phyloP scores from a whole-genome alignment of 2,329 filamentous ascomycete genomes.

The Colletotrichum euphorbiae region DNA sequence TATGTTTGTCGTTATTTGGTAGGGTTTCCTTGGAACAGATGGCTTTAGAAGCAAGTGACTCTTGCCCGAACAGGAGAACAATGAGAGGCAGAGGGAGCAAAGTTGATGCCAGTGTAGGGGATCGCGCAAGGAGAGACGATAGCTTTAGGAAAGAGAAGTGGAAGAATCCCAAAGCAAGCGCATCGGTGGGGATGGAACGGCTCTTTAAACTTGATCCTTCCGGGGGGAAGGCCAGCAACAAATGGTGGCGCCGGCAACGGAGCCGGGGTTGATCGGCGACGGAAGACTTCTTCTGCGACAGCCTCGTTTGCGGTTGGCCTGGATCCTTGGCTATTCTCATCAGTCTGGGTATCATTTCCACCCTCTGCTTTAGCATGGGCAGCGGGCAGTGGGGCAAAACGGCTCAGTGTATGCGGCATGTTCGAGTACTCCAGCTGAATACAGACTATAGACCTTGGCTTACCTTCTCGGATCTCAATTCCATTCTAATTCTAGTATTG shows the following conservation, averaged over 20 bases:
- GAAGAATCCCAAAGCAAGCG: background rate
- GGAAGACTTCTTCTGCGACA: slow-evolving; percentile 6
- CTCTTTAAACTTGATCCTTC: slow-evolving; percentile 14
- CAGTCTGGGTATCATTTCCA: slow-evolving; percentile 8
- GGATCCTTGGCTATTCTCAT: background rate
- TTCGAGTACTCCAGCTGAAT: too few species aligned
- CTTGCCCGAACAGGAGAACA: background rate
- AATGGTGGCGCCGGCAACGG: background rate
- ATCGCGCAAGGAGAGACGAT: background rate
- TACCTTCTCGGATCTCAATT: background rate
- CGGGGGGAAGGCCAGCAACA: background rate
- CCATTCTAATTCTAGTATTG: background rate
- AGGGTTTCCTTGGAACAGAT: background rate
- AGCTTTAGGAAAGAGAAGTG: background rate
- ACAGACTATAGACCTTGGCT: too few species aligned
- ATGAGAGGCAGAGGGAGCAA: slow-evolving; percentile 9
- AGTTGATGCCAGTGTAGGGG: background rate
- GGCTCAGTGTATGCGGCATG: background rate
- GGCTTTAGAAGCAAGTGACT: background rate
- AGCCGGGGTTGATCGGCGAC: background rate
- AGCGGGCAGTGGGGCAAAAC: background rate
- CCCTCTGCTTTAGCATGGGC: background rate
- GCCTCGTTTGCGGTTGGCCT: slow-evolving; percentile 3
- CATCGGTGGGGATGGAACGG: background rate
- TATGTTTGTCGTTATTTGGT: slow-evolving; percentile 8